Evolutionary conservation across 371 early-diverging fungal genomes (phyloP).

Genomic region (Rhizopus stolonifer): DNA sequence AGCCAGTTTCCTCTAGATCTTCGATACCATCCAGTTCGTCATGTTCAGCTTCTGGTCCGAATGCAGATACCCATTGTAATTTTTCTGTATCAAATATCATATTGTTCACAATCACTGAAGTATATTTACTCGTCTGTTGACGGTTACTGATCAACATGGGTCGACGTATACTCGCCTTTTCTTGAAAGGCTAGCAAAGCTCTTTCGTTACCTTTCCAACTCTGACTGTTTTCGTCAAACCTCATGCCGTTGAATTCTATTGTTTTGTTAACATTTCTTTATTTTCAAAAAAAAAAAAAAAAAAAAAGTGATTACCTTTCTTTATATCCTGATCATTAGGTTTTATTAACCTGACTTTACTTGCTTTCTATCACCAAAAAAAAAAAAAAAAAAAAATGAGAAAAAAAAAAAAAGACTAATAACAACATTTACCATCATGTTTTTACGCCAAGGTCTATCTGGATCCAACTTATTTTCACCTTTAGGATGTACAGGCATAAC

Average conservation of each 20-base stretch:
- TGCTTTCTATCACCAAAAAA: no score
- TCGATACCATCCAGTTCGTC: slow-evolving; percentile 21
- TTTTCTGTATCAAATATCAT: slow-evolving; percentile 19
- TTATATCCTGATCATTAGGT: slow-evolving; percentile 20
- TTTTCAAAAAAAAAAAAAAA: no score
- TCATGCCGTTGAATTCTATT: slow-evolving; percentile 37
- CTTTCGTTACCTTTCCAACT: slow-evolving; percentile 43
- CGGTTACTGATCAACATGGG: slow-evolving; percentile 25
- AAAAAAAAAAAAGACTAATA: no score
- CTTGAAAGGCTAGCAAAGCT: slow-evolving; percentile 19
- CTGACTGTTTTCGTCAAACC: slow-evolving; percentile 20
- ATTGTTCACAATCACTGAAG: slow-evolving; percentile 12
- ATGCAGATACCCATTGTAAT: slow-evolving; percentile 18
- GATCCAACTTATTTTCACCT: slow-evolving; percentile 14
- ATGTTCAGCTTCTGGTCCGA: slow-evolving; percentile 11
- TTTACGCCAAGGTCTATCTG: slow-evolving; percentile 29
- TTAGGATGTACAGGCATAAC: slow-evolving; percentile 5
- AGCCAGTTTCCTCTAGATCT: slow-evolving; percentile 12
- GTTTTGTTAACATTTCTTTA: no score
- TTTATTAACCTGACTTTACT: slow-evolving; percentile 24
- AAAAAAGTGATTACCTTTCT: slow-evolving; percentile 32
- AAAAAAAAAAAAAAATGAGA: no score
- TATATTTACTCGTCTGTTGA: slow-evolving; percentile 13
- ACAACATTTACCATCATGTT: slow-evolving; percentile 31
- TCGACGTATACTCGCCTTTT: slow-evolving; percentile 8